Evolutionary conservation across 2,329 filamentous ascomycete genomes (phyloP), one percentile per base, ranked within the genome.

Genomic region (Hypoxylon sp.): DNA sequence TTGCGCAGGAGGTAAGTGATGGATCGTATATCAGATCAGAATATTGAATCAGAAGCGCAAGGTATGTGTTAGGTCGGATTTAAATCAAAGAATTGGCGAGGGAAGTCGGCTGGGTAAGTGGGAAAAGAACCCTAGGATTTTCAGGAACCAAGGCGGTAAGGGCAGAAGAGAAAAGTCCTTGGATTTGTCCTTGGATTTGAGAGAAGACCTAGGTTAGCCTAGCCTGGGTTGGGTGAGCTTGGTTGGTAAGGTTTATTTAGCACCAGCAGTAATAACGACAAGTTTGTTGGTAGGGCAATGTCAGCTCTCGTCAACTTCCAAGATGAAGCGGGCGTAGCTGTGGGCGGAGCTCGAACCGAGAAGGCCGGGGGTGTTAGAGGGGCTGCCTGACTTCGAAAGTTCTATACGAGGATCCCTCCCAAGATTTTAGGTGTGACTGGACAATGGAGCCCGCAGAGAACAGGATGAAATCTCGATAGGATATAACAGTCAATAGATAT

Each of bases 11-110:
- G 7, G 38, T 43, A 43, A 59, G 64, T 70, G 65, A 69, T 63
- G 34, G 38, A 60, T 71, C 69, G 69, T 66, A 67, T 71, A 69
- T 68, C 71, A 68, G 65, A 72, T 68, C 71, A 66, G 67, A 69
- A 67, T 65, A 62, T 30, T n/a, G n/a, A 59, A 46, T 56, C 53
- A 49, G 60, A 49, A 58, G 62, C 51, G 36, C 38, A 53, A 66
- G 41, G 57, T 45, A 28, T 59, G 36, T 60, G 55, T 50, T 21
- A 43, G 38, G 43, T 25, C 28, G 43, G 53, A 36, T 60, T 51
- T 63, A 48, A 55, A 55, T 64, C 50, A 63, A 56, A 48, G 43
- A 53, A 38, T 41, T 11, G 41, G 51, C 30, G 21, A 43, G 43
- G 62, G 51, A 65, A 51, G 46, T 59, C 34, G 43, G 38, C 21